These are phyloP conservation scores for Boletales sp. DNA, from an alignment of 768 basidiomycete species.

Conservation along the genomic window DNA sequence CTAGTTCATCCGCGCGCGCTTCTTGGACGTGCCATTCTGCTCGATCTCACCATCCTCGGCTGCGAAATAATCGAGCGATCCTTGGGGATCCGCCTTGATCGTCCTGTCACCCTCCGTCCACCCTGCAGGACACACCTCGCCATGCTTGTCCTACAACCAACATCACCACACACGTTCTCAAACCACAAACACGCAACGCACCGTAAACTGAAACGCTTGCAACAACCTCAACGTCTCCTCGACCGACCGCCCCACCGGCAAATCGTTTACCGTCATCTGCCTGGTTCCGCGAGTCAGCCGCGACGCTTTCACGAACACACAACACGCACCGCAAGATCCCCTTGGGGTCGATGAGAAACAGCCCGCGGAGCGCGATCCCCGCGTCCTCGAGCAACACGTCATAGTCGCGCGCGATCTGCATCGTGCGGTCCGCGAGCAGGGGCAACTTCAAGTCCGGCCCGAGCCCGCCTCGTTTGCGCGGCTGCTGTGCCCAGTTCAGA, in stretches of 20 bases:
- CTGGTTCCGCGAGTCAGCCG: slow-evolving; percentile 32
- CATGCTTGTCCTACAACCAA: slow-evolving; percentile 61
- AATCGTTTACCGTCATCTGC: slow-evolving; percentile 87
- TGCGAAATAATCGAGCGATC: slow-evolving; percentile 71
- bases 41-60: slow-evolving; percentile 24
- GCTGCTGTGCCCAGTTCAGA: slow-evolving; percentile 80
- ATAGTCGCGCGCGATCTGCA: slow-evolving; percentile 80
- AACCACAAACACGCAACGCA: slow-evolving; percentile 32
- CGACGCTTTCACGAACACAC: no score
- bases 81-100: slow-evolving; percentile 76
- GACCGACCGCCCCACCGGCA: slow-evolving; percentile 93
- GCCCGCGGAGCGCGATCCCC: slow-evolving; percentile 83
- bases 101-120: slow-evolving; percentile 83
- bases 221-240: slow-evolving; percentile 89
- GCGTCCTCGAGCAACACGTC: slow-evolving; percentile 86
- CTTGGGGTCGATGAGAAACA: slow-evolving; percentile 86
- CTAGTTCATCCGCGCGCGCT: slow-evolving; percentile 56
- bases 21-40: slow-evolving; percentile 46
- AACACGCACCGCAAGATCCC: slow-evolving; percentile 58
- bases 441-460: slow-evolving; percentile 87
- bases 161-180: not conserved
- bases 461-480: slow-evolving; percentile 83
- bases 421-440: slow-evolving; percentile 74
- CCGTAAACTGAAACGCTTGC: slow-evolving; percentile 91
- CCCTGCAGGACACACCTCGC: slow-evolving; percentile 91